Evolutionary conservation across 1,284 basidiomycete genomes (phyloP).

Genomic region (Ustilago bromivora): DNA sequence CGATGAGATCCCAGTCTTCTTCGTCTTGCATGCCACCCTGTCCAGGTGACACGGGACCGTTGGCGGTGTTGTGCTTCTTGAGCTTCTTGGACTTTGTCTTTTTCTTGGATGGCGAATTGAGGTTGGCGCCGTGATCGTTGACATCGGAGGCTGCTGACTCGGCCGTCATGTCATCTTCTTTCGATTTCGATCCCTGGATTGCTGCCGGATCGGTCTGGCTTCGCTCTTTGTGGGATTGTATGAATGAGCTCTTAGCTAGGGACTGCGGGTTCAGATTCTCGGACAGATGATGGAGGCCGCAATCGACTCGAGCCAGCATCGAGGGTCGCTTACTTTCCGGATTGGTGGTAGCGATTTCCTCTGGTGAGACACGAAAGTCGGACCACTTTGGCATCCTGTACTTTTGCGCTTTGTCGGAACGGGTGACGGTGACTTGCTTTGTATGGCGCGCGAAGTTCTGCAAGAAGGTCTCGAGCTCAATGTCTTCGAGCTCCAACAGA

Average conservation of each 20-base stretch:
- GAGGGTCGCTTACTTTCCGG: slow-evolving; percentile 36
- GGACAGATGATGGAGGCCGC: slow-evolving; percentile 58
- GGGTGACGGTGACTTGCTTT: slow-evolving; percentile 63
- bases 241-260: neutral
- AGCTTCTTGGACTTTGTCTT: slow-evolving; percentile 29
- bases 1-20: slow-evolving; percentile 55
- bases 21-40: slow-evolving; percentile 9
- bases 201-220: neutral
- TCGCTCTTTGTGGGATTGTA: neutral
- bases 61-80: slow-evolving; percentile 17
- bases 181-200: neutral
- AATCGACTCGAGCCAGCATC: slow-evolving; percentile 64
- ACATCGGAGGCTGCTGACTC: slow-evolving; percentile 10
- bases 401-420: slow-evolving; percentile 32
- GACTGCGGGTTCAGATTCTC: neutral
- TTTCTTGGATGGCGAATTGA: slow-evolving; percentile 18
- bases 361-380: slow-evolving; percentile 64
- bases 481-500: slow-evolving; percentile 65
- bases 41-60: neutral
- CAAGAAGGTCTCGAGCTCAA: slow-evolving; percentile 66
- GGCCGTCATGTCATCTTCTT: slow-evolving; percentile 10
- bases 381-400: slow-evolving; percentile 67
- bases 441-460: slow-evolving; percentile 66
- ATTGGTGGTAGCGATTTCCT: slow-evolving; percentile 24
- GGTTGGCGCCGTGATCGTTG: slow-evolving; percentile 2